Base-by-base conservation (phyloP, 2,329 filamentous ascomycete genomes). In the Ophiognomonia clavigignenti-juglandacearum region DNA sequence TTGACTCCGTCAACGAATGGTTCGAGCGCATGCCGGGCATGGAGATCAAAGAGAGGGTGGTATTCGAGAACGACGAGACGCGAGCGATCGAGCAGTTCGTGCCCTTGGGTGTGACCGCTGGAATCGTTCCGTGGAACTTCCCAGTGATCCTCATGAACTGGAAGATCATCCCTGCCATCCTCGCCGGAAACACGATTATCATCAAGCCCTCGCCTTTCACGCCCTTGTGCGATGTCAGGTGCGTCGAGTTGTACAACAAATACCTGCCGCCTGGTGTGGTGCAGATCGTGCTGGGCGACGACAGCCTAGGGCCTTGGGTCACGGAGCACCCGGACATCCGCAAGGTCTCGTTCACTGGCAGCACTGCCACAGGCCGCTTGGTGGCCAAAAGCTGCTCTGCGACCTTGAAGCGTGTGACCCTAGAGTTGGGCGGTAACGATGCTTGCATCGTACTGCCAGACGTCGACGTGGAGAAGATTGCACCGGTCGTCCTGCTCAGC, bases 41-140 rank as follows among this genome's bases (percentile, higher is more conserved):
- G n/a, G n/a, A n/a, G n/a, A n/a, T n/a, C n/a, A n/a, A n/a, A n/a
- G n/a, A n/a, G n/a, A n/a, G n/a, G n/a, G n/a, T n/a, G n/a, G n/a
- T n/a, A n/a, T n/a, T n/a, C n/a, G n/a, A n/a, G n/a, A n/a, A n/a
- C n/a, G n/a, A n/a, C n/a, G n/a, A n/a, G n/a, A n/a, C n/a, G n/a
- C n/a, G n/a, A n/a, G n/a, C n/a, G n/a, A n/a, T n/a, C n/a, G n/a
- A n/a, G n/a, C n/a, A n/a, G n/a, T n/a, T n/a, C n/a, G 22, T 41
- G 20, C 68, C 69, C 1, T 51, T 70, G 6, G 69, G 70, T 4
- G 65, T 72, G 3, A 62, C 60, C 4, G 70, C 62, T 13, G 74
- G 65, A 11, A 77, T 77, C 38, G 65, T 72, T 1, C 73, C 73
- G 2, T 78, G 74, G 74, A 78, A 78, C 52, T 77, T 60, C 45